Evolutionary conservation across 768 basidiomycete genomes (phyloP).

Genomic region (Kondoa malvinella): DNA sequence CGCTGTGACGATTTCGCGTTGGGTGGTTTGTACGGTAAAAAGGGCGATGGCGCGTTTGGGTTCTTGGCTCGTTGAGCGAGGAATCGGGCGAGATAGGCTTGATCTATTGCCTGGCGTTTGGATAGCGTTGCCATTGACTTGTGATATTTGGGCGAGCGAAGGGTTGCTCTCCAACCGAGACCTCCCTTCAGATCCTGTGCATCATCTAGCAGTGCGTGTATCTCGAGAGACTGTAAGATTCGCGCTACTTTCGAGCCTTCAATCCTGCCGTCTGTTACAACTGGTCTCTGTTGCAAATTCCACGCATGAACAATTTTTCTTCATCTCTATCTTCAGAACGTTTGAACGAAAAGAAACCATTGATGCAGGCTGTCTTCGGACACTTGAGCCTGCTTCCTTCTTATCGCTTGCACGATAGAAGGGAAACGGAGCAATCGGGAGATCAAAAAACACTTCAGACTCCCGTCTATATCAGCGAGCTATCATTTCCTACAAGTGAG

Average conservation of each 20-base stretch:
- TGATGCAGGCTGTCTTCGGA: not conserved
- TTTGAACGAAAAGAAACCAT: too few species aligned
- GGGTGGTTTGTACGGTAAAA: not conserved
- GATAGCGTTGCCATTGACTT: not conserved
- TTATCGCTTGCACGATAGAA: not conserved
- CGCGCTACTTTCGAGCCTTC: too few species aligned
- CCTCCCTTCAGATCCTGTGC: too few species aligned
- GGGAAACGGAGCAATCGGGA: not conserved
- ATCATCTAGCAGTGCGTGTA: too few species aligned
- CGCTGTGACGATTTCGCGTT: not conserved
- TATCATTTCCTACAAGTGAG: not conserved
- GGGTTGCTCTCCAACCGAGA: not conserved
- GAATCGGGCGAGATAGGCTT: not conserved
- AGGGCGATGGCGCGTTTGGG: not conserved
- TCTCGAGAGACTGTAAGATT: too few species aligned
- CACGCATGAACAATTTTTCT: too few species aligned
- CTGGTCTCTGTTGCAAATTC: too few species aligned
- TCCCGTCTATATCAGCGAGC: slow-evolving; percentile 7
- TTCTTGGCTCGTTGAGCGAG: not conserved
- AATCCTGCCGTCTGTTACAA: too few species aligned
- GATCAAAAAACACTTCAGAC: not conserved
- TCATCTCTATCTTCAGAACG: too few species aligned
- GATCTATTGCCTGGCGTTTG: not conserved
- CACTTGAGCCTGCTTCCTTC: not conserved
- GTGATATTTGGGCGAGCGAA: not conserved